Percentiles rank a stretch among this genome's conserved stretches.
phyloP scores from a whole-genome alignment of 2,329 filamentous ascomycete species.

The Beauveria medogensis region DNA sequence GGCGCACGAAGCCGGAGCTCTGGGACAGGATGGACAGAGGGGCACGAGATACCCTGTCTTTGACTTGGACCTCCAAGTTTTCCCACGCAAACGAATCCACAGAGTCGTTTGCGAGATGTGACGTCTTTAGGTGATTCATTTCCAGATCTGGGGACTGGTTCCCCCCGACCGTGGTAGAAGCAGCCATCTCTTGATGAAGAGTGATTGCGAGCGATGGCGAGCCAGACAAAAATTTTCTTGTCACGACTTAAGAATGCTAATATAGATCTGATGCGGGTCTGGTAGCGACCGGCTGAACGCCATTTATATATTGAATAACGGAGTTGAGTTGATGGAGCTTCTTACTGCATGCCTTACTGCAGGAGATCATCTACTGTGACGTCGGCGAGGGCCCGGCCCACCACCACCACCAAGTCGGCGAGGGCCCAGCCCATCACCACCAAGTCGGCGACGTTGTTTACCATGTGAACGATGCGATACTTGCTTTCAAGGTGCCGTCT shows the following conservation, averaged over 20 bases:
- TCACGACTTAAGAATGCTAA: neutral
- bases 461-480: neutral
- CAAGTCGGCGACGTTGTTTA: neutral
- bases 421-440: neutral
- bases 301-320: neutral
- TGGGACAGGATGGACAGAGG: conserved; percentile 14
- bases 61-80: conserved; percentile 58
- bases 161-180: neutral
- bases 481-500: too few relatives aligned
- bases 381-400: conserved; percentile 1
- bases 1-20: conserved; percentile 12
- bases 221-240: neutral
- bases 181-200: neutral
- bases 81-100: conserved; percentile 60
- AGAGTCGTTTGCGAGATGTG: conserved; percentile 51
- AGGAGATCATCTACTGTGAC: neutral
- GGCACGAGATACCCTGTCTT: conserved; percentile 43
- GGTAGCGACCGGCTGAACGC: neutral
- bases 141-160: conserved; percentile 5
- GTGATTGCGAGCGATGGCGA: neutral
- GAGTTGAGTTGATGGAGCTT: neutral
- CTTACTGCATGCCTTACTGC: neutral
- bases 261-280: neutral
- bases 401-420: neutral
- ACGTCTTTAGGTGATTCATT: conserved; percentile 17